Evolutionary conservation across 148 eudicot genomes (phyloP), one percentile per base, ranked within the genome.

Genomic region (Rhododendron henanense): DNA sequence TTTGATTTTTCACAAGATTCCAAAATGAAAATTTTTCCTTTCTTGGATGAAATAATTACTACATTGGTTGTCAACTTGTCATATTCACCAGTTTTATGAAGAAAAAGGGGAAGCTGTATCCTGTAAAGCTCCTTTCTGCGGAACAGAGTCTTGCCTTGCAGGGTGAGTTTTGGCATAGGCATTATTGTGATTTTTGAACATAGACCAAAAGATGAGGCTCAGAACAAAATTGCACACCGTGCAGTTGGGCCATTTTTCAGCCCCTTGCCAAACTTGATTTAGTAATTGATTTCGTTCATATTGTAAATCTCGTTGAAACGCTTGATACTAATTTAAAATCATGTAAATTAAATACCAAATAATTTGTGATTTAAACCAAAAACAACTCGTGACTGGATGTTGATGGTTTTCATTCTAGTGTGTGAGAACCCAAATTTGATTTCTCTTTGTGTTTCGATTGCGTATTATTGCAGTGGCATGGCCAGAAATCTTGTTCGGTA

Each of bases 51-150:
- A 71, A 81, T 85, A 55, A 55, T 55, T 59, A 47, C 21, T 21
- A 10, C 45, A n/a, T 6, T 23, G 83, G 10, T 81, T 51, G 84
- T 85, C 73, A 81, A 55, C 61, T 18, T 55, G 61, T 55, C 61
- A 18, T 75, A 81, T 82, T 81, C 81, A 53, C 50, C 31, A 51
- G 75, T 73, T 53, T 37, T 81, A 31, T 9, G 18, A 23, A 47
- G 84, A 37, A 16, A 71, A 33, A 73, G 41, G 73, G 37, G 53
- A 18, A 53, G 71, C 25, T 51, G 14, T 41, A 35, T 28, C 87
- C 79, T 16, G 80, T 81, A 81, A 81, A 81, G 85, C 35, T 51
- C 80, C 84, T 51, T 53, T 74, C 19, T 47, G 37, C 71, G 31
- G 6, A 74, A 9, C 57, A 55, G 31, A 80, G 48, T 35, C 1